Conservation (phyloP, 2,329 filamentous ascomycete genomes). For the Aureobasidium musti region DNA sequence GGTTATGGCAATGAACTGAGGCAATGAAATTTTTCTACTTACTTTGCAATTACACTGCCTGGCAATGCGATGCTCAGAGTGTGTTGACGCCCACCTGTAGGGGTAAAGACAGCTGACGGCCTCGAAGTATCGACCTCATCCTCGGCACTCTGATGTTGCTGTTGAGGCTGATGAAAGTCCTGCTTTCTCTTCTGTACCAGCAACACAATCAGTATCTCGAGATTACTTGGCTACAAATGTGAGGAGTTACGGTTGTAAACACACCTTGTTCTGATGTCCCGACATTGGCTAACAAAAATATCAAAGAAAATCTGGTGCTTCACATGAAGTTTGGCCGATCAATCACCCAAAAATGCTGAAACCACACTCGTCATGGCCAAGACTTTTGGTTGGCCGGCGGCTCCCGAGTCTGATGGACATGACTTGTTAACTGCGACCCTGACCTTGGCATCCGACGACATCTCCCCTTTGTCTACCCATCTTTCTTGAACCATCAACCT, state of each 20-base stretch:
- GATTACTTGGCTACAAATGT: not conserved
- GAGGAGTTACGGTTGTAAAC: not conserved
- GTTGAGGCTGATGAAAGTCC: slow-evolving; percentile 31
- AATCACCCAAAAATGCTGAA: not conserved
- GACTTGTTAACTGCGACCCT: slow-evolving; percentile 2
- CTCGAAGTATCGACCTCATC: slow-evolving; percentile 58
- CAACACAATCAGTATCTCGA: not conserved
- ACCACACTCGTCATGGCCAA: slow-evolving; percentile 6
- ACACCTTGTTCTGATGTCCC: slow-evolving; percentile 25
- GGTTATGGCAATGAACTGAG: not conserved
- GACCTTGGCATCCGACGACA: slow-evolving; percentile 12
- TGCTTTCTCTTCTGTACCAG: slow-evolving; percentile 36
- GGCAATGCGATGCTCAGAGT: slow-evolving; percentile 78
- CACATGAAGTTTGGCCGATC: slow-evolving; percentile 15
- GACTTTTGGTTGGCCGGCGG: not conserved
- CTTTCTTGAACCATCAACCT: not conserved
- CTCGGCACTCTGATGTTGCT: slow-evolving; percentile 31
- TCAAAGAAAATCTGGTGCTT: slow-evolving; percentile 6
- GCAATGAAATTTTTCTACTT: slow-evolving; percentile 37
- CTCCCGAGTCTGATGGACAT: too few species aligned
- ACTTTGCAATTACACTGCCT: slow-evolving; percentile 76
- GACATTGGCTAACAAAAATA: not conserved
- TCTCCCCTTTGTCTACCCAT: not conserved
- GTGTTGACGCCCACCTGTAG: slow-evolving; percentile 65
- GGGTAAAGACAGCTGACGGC: slow-evolving; percentile 68